Evolutionary conservation across 1,139 yeast genomes (phyloP).

Genomic region (Saccharomycopsis hybrid): DNA sequence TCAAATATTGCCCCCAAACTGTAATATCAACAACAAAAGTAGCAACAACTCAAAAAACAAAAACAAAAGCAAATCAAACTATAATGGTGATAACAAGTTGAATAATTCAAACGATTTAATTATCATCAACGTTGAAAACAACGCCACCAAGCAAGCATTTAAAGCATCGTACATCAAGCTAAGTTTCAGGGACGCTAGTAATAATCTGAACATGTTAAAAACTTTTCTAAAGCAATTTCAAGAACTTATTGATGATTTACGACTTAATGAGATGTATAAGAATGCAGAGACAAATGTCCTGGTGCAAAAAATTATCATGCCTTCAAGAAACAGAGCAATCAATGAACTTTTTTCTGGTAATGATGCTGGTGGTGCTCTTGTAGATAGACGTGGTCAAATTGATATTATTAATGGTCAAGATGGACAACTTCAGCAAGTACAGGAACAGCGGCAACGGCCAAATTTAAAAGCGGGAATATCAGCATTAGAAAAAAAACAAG

Average conservation of each 20-base stretch:
- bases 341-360: neutral
- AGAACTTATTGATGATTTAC: slow-evolving; percentile 10
- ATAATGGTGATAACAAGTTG: slow-evolving; percentile 21
- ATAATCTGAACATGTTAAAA: slow-evolving; percentile 8
- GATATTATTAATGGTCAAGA: neutral
- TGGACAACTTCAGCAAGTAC: no score
- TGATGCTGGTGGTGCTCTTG: neutral
- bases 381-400: neutral
- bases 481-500: slow-evolving; percentile 59
- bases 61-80: slow-evolving; percentile 21
- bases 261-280: neutral
- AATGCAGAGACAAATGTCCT: slow-evolving; percentile 10
- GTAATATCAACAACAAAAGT: no score
- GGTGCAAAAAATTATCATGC: slow-evolving; percentile 15
- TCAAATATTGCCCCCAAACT: no score
- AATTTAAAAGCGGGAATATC: slow-evolving; percentile 49
- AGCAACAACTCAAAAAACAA: slow-evolving; percentile 26
- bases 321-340: neutral
- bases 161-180: slow-evolving; percentile 20
- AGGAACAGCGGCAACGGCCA: neutral
- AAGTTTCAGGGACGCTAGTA: slow-evolving; percentile 15
- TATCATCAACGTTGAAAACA: slow-evolving; percentile 26
- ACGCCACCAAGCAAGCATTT: slow-evolving; percentile 19
- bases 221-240: slow-evolving; percentile 10
- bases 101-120: slow-evolving; percentile 23